Base-by-base conservation (phyloP, 2,329 filamentous ascomycete genomes). In the Sporothrix inflata region DNA sequence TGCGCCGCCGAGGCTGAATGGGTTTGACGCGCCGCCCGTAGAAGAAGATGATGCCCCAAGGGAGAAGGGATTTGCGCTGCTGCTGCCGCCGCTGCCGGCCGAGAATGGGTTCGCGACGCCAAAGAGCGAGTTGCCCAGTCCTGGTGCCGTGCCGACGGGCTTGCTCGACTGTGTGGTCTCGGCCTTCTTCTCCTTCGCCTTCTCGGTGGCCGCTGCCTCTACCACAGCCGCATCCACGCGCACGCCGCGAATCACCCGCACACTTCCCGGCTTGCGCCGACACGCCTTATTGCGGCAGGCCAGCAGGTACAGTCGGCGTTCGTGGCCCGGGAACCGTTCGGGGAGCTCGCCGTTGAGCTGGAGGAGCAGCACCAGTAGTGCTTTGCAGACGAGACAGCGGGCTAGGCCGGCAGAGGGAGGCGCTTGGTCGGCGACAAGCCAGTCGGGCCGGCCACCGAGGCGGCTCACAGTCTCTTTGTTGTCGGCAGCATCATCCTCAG, bases 331-430 rank as follows among this genome's bases (percentile, higher is more conserved):
- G 78, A 97, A 98, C 66, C 89, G 87, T 71, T 95, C 92, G 16
- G 94, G 94, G 3, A 98, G 86, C 79, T 98, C 94, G 77, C 90
- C 94, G 81, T 99, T 94, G 38, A 99, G 87, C 81, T 99, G 94
- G 63, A 99, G 87, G 3, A 99, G 88, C 12, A 98, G 86, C 1
- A 89, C 90, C 89, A 98, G 94, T 69, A 93, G 82, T 69, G 90
- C 88, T 76, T 94, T 92, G 88, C 96, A 99, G 75, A 92, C 87
- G 82, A 92, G 94, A 84, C 96, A 99, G 82, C 90, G 91, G 27
- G 92, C 94, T 11, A 97, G 86, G 0, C 90, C 85, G 30, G 92
- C 92, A 1, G 93, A 92, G 8, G 95, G 92, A 4, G 92, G 85
- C 51, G 86, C 88, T 53, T 86, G 88, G 70, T 86, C 83, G n/a